Evolutionary conservation across 2,329 filamentous ascomycete species (phyloP).

Genomic region (Fusarium odoratissimum): DNA sequence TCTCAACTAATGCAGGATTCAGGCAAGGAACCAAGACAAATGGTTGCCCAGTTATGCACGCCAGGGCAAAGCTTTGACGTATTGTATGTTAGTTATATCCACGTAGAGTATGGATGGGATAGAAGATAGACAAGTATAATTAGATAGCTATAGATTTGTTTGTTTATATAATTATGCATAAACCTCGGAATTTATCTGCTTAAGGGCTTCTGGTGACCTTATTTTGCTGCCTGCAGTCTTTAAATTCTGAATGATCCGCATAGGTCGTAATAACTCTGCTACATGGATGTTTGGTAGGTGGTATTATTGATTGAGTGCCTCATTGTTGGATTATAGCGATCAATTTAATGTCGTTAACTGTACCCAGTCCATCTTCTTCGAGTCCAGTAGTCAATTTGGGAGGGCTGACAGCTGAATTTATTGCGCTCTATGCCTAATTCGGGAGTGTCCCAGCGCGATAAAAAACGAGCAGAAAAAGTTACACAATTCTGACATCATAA

Average conservation of each 20-base stretch:
- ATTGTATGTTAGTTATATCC: neutral
- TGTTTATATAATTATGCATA: neutral
- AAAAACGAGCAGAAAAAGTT: neutral
- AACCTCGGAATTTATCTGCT: too few relatives aligned
- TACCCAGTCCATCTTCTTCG: too few relatives aligned
- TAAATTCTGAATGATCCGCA: neutral
- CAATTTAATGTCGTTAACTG: neutral
- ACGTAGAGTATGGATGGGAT: neutral
- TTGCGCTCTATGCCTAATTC: neutral
- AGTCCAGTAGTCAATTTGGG: neutral
- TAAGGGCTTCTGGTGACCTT: neutral
- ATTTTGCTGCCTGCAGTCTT: too few relatives aligned
- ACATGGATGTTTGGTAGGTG: neutral
- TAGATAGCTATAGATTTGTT: neutral
- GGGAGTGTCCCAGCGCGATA: neutral
- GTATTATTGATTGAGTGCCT: neutral
- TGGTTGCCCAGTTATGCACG: conserved; percentile 2
- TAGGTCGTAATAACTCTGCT: neutral
- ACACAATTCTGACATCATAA: neutral
- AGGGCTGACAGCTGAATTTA: neutral
- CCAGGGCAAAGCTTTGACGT: neutral
- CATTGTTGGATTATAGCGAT: neutral
- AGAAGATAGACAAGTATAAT: neutral
- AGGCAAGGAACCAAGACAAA: neutral
- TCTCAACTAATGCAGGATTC: neutral